Conservation (phyloP, 2,329 filamentous ascomycete species). For the Pseudogymnoascus sp. region DNA sequence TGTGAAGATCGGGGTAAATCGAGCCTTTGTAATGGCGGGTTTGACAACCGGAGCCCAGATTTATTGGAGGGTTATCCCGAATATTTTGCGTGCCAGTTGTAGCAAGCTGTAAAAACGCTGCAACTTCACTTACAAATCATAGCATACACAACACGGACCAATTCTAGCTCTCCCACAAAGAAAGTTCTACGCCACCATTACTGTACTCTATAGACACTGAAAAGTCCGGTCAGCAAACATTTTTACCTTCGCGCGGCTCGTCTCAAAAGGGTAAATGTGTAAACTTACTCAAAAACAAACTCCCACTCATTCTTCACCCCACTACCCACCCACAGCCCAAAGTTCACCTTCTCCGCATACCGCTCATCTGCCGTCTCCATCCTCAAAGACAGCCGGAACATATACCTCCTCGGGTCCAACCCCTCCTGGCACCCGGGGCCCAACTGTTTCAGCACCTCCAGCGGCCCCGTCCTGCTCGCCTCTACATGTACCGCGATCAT, state of each 20-base stretch:
- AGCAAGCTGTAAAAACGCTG: background rate
- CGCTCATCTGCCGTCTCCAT: constrained; percentile 46
- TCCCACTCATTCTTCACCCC: constrained; percentile 42
- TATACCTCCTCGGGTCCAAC: constrained; percentile 34
- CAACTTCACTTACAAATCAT: background rate
- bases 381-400: constrained; percentile 44
- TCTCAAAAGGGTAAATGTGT: background rate
- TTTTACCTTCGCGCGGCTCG: background rate
- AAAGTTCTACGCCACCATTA: background rate
- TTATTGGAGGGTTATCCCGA: too few species aligned
- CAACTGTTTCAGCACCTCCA: constrained; percentile 31
- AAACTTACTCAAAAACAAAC: constrained; percentile 40
- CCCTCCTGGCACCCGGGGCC: constrained; percentile 23
- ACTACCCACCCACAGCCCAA: constrained; percentile 45
- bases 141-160: background rate
- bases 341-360: constrained; percentile 44
- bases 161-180: background rate
- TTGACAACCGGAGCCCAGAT: too few species aligned
- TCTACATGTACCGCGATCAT: constrained; percentile 41
- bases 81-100: background rate
- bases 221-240: background rate
- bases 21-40: background rate
- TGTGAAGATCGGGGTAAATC: background rate
- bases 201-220: background rate
- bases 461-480: constrained; percentile 43